Conservation (phyloP, 768 basidiomycete species). For the Amanita molliuscula region DNA sequence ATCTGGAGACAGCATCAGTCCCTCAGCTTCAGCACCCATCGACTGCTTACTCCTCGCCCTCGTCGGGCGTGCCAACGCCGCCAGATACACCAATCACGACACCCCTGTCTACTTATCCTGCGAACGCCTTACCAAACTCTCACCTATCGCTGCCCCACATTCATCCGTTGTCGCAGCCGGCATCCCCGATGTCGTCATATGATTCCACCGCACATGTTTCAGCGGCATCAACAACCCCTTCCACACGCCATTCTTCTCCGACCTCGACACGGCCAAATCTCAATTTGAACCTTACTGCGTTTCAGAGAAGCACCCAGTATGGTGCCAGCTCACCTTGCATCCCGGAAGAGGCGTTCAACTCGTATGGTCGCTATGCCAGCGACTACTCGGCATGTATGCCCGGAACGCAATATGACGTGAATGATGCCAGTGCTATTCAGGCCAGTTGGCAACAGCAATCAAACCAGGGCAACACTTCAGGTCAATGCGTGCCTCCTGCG, state of each 20-base stretch:
- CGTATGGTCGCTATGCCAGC: slow-evolving; percentile 51
- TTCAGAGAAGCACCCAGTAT: slow-evolving; percentile 6
- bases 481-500: slow-evolving; percentile 51
- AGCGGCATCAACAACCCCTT: slow-evolving; percentile 17
- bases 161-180: slow-evolving; percentile 27
- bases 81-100: slow-evolving; percentile 46
- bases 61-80: slow-evolving; percentile 31
- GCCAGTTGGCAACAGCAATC: slow-evolving; percentile 13
- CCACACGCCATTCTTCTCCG: slow-evolving; percentile 22
- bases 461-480: slow-evolving; percentile 20
- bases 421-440: slow-evolving; percentile 22
- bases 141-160: slow-evolving; percentile 17
- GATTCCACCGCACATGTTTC: slow-evolving; percentile 13
- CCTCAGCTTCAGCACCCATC: slow-evolving; percentile 14
- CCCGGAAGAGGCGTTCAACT: slow-evolving; percentile 53
- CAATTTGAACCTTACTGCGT: slow-evolving; percentile 17
- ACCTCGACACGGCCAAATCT: slow-evolving; percentile 10
- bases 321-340: slow-evolving; percentile 15
- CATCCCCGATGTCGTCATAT: slow-evolving; percentile 38
- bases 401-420: slow-evolving; percentile 35
- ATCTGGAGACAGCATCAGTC: slow-evolving; percentile 25
- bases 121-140: slow-evolving; percentile 20
- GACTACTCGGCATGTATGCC: slow-evolving; percentile 59
- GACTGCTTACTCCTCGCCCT: slow-evolving; percentile 25
- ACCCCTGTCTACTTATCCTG: slow-evolving; percentile 30